Conservation (phyloP, 1,139 yeast genomes). For the Saccharomyces uvarum region DNA sequence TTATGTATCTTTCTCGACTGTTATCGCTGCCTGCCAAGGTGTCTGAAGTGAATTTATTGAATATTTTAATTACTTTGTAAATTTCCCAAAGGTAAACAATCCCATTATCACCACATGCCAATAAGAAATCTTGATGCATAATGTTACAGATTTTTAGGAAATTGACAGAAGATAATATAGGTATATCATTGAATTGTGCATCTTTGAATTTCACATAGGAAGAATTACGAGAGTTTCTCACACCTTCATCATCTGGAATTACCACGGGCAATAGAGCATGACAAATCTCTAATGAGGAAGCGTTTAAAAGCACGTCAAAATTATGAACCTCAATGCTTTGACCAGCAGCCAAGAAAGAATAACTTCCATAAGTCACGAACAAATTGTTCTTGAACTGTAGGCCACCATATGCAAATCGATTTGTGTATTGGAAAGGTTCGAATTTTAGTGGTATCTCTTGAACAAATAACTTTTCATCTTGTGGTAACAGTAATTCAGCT, state of each 20-base stretch:
- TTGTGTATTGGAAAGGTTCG: neutral
- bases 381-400: constrained; percentile 13
- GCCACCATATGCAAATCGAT: constrained; percentile 4
- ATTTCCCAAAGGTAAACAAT: constrained; percentile 11
- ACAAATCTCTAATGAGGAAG: constrained; percentile 3
- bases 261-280: neutral
- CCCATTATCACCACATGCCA: constrained; percentile 14
- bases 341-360: constrained; percentile 9
- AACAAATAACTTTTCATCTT: constrained; percentile 14
- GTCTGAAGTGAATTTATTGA: neutral
- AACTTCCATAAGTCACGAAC: constrained; percentile 10
- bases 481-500: constrained; percentile 17
- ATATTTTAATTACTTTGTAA: constrained; percentile 2
- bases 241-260: neutral
- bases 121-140: constrained; percentile 12
- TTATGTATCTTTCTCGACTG: neutral
- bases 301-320: constrained; percentile 1
- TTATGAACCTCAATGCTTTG: constrained; percentile 8
- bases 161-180: constrained; percentile 7
- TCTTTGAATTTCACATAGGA: constrained; percentile 1
- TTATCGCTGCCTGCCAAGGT: constrained; percentile 1
- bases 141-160: constrained; percentile 16
- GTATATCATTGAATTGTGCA: constrained; percentile 1
- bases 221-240: neutral
- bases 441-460: constrained; percentile 7